These are phyloP conservation scores for Amanita phalloides DNA, from an alignment of 768 basidiomycete species.

Conservation along the genomic window DNA sequence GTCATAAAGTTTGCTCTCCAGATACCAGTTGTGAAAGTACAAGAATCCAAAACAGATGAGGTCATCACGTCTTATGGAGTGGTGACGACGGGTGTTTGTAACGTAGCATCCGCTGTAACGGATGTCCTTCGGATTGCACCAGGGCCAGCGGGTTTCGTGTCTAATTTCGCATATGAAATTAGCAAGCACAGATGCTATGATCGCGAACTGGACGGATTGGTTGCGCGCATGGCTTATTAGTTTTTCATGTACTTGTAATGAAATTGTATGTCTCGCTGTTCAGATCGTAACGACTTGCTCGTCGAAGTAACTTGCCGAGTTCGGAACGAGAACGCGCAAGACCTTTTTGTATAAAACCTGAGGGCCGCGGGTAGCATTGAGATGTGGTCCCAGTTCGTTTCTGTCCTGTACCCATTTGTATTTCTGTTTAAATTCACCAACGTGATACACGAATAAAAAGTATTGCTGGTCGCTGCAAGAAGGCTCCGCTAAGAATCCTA, in stretches of 20 bases:
- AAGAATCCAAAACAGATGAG: conserved; percentile 21
- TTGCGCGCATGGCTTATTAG: conserved; percentile 30
- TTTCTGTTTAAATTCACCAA: too few species aligned
- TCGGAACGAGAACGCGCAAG: too few species aligned
- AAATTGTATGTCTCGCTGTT: too few species aligned
- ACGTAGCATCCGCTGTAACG: conserved; percentile 22
- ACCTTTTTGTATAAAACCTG: too few species aligned
- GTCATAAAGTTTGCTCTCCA: conserved; percentile 36
- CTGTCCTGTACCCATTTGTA: too few species aligned
- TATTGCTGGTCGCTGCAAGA: too few species aligned
- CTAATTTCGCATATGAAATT: conserved; percentile 50
- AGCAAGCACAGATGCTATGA: conserved; percentile 60
- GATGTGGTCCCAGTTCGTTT: too few species aligned
- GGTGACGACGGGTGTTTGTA: conserved; percentile 48
- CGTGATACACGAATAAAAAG: too few species aligned
- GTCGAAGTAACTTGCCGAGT: too few species aligned
- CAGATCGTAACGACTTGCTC: too few species aligned
- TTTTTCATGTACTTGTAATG: not conserved
- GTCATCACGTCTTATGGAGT: conserved; percentile 48
- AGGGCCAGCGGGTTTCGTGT: conserved; percentile 40
- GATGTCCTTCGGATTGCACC: conserved; percentile 34
- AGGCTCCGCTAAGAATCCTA: too few species aligned
- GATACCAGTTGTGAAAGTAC: conserved; percentile 36
- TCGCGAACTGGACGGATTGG: conserved; percentile 50
- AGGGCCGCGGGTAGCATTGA: too few species aligned